Evolutionary conservation across 768 basidiomycete species (phyloP).

Genomic region (Neoboletus brunneissimus): DNA sequence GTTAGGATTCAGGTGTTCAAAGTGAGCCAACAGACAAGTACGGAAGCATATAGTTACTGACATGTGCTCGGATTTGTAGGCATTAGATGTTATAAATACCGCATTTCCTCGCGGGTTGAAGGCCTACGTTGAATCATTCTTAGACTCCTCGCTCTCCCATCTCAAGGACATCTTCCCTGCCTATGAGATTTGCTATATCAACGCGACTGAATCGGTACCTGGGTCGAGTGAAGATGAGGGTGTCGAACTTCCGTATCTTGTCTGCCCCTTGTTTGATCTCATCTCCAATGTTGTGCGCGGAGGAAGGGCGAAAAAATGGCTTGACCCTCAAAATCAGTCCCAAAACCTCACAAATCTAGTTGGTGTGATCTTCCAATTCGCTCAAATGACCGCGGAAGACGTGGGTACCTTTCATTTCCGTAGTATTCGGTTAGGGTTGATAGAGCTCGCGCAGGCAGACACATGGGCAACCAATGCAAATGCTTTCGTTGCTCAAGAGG

Average conservation of each 20-base stretch:
- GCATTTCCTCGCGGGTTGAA: slow-evolving; percentile 77
- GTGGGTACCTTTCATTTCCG: slow-evolving; percentile 41
- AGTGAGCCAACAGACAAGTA: slow-evolving; percentile 39
- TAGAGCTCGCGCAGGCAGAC: slow-evolving; percentile 62
- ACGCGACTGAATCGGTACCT: slow-evolving; percentile 53
- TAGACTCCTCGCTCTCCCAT: slow-evolving; percentile 57
- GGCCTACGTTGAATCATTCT: slow-evolving; percentile 58
- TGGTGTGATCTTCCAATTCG: slow-evolving; percentile 58
- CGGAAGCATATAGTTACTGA: not conserved
- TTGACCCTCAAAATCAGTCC: slow-evolving; percentile 37
- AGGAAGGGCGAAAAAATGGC: slow-evolving; percentile 64
- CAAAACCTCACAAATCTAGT: slow-evolving; percentile 50
- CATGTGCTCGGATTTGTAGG: slow-evolving; percentile 40
- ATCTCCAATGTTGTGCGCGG: slow-evolving; percentile 62
- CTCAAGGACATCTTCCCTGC: slow-evolving; percentile 56
- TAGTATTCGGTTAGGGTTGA: not conserved
- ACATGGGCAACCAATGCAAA: slow-evolving; percentile 89
- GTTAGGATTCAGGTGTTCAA: slow-evolving; percentile 84
- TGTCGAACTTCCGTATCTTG: slow-evolving; percentile 73
- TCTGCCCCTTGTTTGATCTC: slow-evolving; percentile 81
- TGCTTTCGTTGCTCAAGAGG: slow-evolving; percentile 91
- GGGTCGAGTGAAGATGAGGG: slow-evolving; percentile 71
- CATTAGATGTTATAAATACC: slow-evolving; percentile 73
- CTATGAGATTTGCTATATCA: slow-evolving; percentile 62
- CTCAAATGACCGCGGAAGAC: slow-evolving; percentile 89